Percentiles rank a stretch among this genome's conserved stretches.
Conservation (phyloP, 805 yeast species). For the Candida dajiaensis region DNA sequence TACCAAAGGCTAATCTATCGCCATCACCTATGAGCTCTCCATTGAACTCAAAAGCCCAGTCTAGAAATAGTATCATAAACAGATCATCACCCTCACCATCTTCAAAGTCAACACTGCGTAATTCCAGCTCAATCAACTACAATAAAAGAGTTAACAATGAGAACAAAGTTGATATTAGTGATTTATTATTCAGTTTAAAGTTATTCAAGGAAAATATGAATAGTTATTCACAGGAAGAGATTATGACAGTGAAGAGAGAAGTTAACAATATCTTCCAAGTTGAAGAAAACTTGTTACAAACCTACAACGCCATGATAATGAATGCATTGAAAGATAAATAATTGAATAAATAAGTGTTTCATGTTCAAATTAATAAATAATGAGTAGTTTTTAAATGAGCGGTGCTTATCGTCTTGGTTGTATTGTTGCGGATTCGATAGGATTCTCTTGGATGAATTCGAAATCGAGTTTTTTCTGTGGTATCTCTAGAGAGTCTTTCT, state of each 20-base stretch:
- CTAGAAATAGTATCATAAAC: background rate
- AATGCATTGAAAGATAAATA: slow-evolving; percentile 8
- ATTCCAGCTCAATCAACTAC: background rate
- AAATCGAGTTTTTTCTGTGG: background rate
- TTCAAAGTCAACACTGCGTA: background rate
- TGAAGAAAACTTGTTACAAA: slow-evolving; percentile 28
- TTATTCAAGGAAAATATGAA: slow-evolving; percentile 15
- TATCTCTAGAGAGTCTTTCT: too few relatives aligned
- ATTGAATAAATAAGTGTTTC: background rate
- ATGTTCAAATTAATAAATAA: too few relatives aligned
- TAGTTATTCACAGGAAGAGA: slow-evolving; percentile 16
- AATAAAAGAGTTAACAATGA: slow-evolving; percentile 9
- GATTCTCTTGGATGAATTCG: background rate
- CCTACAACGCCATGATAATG: slow-evolving; percentile 24
- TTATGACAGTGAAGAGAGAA: slow-evolving; percentile 21
- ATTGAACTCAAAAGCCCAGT: slow-evolving; percentile 1
- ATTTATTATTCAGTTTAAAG: slow-evolving; percentile 10
- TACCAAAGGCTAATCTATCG: slow-evolving; percentile 15
- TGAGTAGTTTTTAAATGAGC: slow-evolving; percentile 5
- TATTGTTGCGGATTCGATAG: slow-evolving; percentile 31
- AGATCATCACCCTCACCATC: slow-evolving; percentile 9
- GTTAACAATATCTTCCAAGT: slow-evolving; percentile 16
- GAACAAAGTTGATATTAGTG: slow-evolving; percentile 11
- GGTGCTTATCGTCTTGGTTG: slow-evolving; percentile 27
- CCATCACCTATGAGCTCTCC: slow-evolving; percentile 13